A percentile compares a stretch with the other conserved stretches of the same genome.
These are phyloP conservation scores for Leccinum uliginosum DNA, from an alignment of 768 basidiomycete species.

Conservation along the genomic window DNA sequence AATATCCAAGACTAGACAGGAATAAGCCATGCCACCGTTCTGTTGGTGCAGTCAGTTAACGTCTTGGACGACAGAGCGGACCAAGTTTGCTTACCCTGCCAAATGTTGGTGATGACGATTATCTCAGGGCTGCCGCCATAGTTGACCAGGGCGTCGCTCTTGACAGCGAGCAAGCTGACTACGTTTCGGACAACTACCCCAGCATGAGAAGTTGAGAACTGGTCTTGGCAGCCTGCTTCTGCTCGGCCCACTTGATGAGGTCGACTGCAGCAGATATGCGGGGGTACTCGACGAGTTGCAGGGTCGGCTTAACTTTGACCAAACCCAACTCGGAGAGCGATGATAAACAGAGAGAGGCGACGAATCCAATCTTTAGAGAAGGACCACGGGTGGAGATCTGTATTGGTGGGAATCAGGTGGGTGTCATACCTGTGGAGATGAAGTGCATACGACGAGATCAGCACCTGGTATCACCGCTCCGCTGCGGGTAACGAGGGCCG, in stretches of 20 bases:
- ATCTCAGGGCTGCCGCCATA: constrained; percentile 52
- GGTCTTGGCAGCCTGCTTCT: constrained; percentile 55
- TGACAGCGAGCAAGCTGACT: constrained; percentile 38
- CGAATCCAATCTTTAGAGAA: constrained; percentile 51
- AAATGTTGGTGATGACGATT: constrained; percentile 50
- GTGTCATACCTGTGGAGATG: not conserved
- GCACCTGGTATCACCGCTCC: constrained; percentile 44
- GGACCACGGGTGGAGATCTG: constrained; percentile 30
- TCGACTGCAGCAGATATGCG: constrained; percentile 66
- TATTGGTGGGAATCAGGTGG: not conserved
- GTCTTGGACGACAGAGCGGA: not conserved
- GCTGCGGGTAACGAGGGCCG: constrained; percentile 45
- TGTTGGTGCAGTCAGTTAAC: constrained; percentile 16
- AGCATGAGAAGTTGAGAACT: constrained; percentile 41
- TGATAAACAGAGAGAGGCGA: constrained; percentile 40
- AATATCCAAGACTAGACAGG: constrained; percentile 28
- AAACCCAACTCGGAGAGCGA: constrained; percentile 34
- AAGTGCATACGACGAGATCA: constrained; percentile 49
- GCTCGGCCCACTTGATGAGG: constrained; percentile 57
- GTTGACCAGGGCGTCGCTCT: constrained; percentile 26
- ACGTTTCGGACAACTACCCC: constrained; percentile 47
- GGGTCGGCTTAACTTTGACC: constrained; percentile 52
- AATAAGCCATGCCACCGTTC: constrained; percentile 39
- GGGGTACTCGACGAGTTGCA: constrained; percentile 49
- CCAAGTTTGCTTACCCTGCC: constrained; percentile 42